Percentiles rank a stretch among this genome's conserved stretches.
Evolutionary conservation across 2,329 filamentous ascomycete genomes (phyloP).

Genomic region (Nemania sp.): DNA sequence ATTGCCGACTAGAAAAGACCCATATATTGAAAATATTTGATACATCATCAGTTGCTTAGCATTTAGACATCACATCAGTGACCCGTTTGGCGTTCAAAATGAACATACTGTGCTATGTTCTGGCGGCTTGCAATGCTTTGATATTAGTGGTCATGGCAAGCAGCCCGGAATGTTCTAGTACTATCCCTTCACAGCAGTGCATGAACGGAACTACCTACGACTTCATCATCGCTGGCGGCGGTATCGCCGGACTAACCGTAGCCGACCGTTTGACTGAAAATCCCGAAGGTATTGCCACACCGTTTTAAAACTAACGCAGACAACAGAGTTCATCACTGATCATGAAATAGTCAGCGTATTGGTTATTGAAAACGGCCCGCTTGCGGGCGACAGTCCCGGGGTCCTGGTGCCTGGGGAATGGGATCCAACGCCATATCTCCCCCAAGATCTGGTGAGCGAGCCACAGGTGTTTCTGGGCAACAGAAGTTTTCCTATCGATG

Average conservation of each 20-base stretch:
- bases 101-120: too few relatives aligned
- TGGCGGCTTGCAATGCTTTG: too few relatives aligned
- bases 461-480: slow-evolving; percentile 32
- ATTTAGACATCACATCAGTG: too few relatives aligned
- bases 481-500: slow-evolving; percentile 26
- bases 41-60: too few relatives aligned
- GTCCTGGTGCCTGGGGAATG: slow-evolving; percentile 22
- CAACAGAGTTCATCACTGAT: slow-evolving; percentile 7
- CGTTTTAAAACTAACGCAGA: not conserved
- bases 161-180: too few relatives aligned
- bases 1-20: too few relatives aligned
- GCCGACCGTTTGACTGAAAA: slow-evolving; percentile 28
- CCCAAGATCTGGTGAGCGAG: slow-evolving; percentile 4
- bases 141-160: too few relatives aligned
- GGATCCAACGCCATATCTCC: slow-evolving; percentile 19
- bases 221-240: slow-evolving; percentile 28
- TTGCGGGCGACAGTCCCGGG: slow-evolving; percentile 18
- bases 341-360: slow-evolving; percentile 23
- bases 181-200: too few relatives aligned
- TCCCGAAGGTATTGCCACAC: slow-evolving; percentile 4
- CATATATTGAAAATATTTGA: too few relatives aligned
- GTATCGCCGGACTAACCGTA: slow-evolving; percentile 25
- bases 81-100: too few relatives aligned
- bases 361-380: slow-evolving; percentile 26
- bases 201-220: too few relatives aligned